Conservation (phyloP, 495 filamentous ascomycete species). For the Trichoderma gamsii region DNA sequence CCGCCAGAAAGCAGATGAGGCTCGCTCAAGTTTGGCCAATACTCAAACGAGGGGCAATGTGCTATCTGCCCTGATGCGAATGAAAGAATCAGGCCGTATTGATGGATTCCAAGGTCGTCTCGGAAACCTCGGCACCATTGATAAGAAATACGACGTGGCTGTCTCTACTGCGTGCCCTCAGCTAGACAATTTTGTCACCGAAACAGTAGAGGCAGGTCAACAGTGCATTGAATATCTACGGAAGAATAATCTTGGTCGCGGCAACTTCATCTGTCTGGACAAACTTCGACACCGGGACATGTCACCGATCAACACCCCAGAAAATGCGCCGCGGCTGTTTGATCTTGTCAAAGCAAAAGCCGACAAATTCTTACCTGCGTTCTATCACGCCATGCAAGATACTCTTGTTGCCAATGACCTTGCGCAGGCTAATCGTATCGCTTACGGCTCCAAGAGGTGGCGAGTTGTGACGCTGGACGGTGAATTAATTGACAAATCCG, state of each 20-base stretch:
- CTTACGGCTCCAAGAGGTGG: constrained; percentile 88
- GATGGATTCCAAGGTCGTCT: constrained; percentile 94
- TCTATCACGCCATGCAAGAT: constrained; percentile 88
- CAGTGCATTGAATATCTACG: constrained; percentile 96
- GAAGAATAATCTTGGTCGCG: constrained; percentile 95
- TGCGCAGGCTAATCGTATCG: constrained; percentile 90
- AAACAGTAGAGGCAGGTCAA: constrained; percentile 88
- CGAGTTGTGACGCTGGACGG: constrained; percentile 92
- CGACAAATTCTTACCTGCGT: constrained; percentile 80
- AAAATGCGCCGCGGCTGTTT: constrained; percentile 85
- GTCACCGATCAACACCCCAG: constrained; percentile 74
- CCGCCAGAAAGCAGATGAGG: constrained; percentile 91
- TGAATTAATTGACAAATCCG: constrained; percentile 92
- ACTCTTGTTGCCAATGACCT: constrained; percentile 91
- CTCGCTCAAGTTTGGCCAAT: constrained; percentile 76
- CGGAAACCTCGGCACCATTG: constrained; percentile 92
- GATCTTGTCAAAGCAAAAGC: constrained; percentile 88
- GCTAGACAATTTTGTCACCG: constrained; percentile 92
- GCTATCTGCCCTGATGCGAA: constrained; percentile 80
- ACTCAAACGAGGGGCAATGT: constrained; percentile 92
- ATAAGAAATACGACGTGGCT: constrained; percentile 88
- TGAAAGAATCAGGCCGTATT: constrained; percentile 93
- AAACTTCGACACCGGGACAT: constrained; percentile 73
- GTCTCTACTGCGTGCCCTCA: constrained; percentile 92
- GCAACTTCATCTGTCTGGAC: constrained; percentile 93